These are phyloP conservation scores for Secale cereale DNA, from an alignment of 176 grass and related monocot genomes.

Conservation along the genomic window DNA sequence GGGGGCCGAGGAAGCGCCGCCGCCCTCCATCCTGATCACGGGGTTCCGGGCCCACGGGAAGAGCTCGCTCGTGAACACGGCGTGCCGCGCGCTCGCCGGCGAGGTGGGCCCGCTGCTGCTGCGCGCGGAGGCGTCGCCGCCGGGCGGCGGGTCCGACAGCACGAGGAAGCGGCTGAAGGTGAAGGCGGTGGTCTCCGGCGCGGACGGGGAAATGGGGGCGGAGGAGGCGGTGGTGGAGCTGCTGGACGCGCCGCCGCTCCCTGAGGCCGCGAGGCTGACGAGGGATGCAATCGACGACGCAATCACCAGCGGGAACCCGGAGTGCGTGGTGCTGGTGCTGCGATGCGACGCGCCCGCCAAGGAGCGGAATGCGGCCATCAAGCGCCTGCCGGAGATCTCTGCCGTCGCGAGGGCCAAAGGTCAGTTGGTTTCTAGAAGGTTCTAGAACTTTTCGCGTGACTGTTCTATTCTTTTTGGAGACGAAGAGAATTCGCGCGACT, in stretches of 20 bases:
- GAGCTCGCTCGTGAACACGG: slow-evolving; percentile 93
- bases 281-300: slow-evolving; percentile 37
- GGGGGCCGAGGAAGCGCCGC: slow-evolving; percentile 3
- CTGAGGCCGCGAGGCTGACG: slow-evolving; percentile 37
- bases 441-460: not conserved
- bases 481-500: not conserved
- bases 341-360: slow-evolving; percentile 57
- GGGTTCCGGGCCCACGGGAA: slow-evolving; percentile 76
- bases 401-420: slow-evolving; percentile 54
- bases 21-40: slow-evolving; percentile 53
- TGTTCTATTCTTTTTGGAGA: too few species aligned
- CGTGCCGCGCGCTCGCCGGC: slow-evolving; percentile 70
- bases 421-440: not conserved
- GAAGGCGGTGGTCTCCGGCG: slow-evolving; percentile 39
- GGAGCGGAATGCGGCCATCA: slow-evolving; percentile 49
- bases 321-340: slow-evolving; percentile 81
- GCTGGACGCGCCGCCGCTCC: slow-evolving; percentile 59
- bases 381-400: slow-evolving; percentile 52
- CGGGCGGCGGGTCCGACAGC: slow-evolving; percentile 38
- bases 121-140: slow-evolving; percentile 73
- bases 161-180: slow-evolving; percentile 35
- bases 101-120: slow-evolving; percentile 80
- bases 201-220: slow-evolving; percentile 11
- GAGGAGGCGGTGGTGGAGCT: slow-evolving; percentile 49
- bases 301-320: slow-evolving; percentile 22